These are phyloP conservation scores for Fusarium odoratissimum DNA, from an alignment of 2,329 filamentous ascomycete genomes.

Conservation along the genomic window DNA sequence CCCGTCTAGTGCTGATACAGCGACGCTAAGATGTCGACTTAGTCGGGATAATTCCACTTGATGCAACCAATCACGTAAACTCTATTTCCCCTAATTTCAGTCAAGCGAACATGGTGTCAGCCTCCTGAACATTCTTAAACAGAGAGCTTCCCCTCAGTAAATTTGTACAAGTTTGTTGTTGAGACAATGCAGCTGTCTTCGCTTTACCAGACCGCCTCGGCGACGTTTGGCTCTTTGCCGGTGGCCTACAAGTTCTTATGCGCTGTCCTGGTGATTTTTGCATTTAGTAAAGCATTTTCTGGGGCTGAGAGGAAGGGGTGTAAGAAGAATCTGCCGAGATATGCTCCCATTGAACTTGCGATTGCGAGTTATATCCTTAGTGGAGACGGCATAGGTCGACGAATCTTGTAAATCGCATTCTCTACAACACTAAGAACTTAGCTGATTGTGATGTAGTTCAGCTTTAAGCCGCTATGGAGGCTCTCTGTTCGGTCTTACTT, in stretches of 20 bases:
- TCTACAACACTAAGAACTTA: background rate
- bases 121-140: background rate
- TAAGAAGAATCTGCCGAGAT: conserved; percentile 6
- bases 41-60: background rate
- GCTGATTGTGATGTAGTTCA: conserved; percentile 3
- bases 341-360: conserved; percentile 24
- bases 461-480: conserved; percentile 19
- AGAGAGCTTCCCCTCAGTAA: background rate
- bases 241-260: background rate
- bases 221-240: background rate
- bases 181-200: background rate
- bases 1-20: background rate
- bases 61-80: conserved; percentile 7
- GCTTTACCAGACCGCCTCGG: background rate
- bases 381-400: conserved; percentile 16
- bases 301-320: background rate
- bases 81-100: background rate
- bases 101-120: background rate
- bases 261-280: background rate
- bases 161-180: background rate
- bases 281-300: background rate
- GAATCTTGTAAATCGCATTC: conserved; percentile 12
- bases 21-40: conserved; percentile 1
- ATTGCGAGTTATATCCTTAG: conserved; percentile 23
- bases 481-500: conserved; percentile 39